Conservation (phyloP, 228 moss, liverwort and hornwort species). For the Sphagnum fallax region DNA sequence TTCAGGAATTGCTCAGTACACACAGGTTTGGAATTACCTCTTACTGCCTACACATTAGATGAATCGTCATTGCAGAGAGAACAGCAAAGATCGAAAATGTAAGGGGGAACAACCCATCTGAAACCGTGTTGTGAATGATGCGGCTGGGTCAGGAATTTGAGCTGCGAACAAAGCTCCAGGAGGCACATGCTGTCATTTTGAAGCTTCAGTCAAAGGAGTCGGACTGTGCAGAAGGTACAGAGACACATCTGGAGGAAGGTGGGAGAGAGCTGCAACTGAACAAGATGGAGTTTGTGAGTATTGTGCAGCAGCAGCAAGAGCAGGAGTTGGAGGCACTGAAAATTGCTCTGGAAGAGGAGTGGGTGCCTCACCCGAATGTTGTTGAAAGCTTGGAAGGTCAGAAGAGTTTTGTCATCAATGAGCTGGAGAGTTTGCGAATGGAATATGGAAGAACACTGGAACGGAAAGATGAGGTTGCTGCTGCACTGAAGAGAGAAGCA, state of each 20-base stretch:
- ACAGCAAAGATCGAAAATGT: too few relatives aligned
- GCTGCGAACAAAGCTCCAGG: background rate
- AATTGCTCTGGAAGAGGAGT: constrained; percentile 5
- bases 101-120: background rate
- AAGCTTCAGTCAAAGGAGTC: background rate
- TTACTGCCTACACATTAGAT: too few relatives aligned
- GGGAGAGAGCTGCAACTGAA: background rate
- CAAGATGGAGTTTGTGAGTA: background rate
- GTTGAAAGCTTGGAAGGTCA: constrained; percentile 40
- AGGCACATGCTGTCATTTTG: background rate
- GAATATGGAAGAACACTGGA: constrained; percentile 53
- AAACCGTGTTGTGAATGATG: too few relatives aligned
- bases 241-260: background rate
- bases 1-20: constrained; percentile 32
- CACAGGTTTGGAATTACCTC: constrained; percentile 23
- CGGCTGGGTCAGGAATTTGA: background rate
- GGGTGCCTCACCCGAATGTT: background rate
- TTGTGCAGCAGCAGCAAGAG: constrained; percentile 21
- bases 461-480: constrained; percentile 30
- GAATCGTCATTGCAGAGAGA: too few relatives aligned
- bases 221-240: background rate
- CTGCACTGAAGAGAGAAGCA: constrained; percentile 19
- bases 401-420: constrained; percentile 28
- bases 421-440: constrained; percentile 27
- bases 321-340: constrained; percentile 24